A percentile compares a stretch with the other conserved stretches of the same genome.
phyloP scores from a whole-genome alignment of 2,329 filamentous ascomycete species.

The Ophiognomonia clavigignenti-juglandacearum region DNA sequence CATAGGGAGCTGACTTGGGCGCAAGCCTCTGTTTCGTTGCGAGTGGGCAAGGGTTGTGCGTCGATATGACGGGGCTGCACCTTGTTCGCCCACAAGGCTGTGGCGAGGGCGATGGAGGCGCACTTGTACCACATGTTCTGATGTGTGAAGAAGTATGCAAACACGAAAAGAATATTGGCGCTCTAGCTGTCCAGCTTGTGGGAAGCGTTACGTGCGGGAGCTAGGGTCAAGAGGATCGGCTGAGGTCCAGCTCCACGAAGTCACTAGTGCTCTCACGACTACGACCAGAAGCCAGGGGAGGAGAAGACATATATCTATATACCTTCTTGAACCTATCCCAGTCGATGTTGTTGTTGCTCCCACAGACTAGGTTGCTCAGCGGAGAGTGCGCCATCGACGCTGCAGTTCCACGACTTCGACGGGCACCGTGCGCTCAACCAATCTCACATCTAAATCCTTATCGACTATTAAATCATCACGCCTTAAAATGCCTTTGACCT shows the following conservation, averaged over 20 bases:
- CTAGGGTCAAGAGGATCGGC: too few relatives aligned
- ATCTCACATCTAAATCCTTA: neutral
- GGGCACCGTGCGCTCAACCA: neutral
- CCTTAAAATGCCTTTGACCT: neutral
- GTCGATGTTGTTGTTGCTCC: too few relatives aligned
- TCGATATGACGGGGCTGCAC: neutral
- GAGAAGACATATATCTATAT: too few relatives aligned
- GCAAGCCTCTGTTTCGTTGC: constrained; percentile 4
- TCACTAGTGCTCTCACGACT: too few relatives aligned
- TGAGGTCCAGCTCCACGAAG: too few relatives aligned
- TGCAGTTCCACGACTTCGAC: neutral
- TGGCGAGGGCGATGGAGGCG: neutral
- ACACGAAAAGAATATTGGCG: too few relatives aligned
- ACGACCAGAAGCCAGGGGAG: too few relatives aligned
- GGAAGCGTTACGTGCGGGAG: too few relatives aligned
- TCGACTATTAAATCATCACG: neutral
- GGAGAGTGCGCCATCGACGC: neutral
- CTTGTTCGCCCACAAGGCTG: neutral
- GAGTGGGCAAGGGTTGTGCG: neutral
- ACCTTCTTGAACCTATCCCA: too few relatives aligned
- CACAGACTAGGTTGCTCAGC: too few relatives aligned
- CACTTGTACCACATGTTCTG: neutral
- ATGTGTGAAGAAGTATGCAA: too few relatives aligned
- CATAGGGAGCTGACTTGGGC: constrained; percentile 4
- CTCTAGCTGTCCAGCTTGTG: too few relatives aligned